Conservation (phyloP, 305 asterid species). For the Striga hermonthica region DNA sequence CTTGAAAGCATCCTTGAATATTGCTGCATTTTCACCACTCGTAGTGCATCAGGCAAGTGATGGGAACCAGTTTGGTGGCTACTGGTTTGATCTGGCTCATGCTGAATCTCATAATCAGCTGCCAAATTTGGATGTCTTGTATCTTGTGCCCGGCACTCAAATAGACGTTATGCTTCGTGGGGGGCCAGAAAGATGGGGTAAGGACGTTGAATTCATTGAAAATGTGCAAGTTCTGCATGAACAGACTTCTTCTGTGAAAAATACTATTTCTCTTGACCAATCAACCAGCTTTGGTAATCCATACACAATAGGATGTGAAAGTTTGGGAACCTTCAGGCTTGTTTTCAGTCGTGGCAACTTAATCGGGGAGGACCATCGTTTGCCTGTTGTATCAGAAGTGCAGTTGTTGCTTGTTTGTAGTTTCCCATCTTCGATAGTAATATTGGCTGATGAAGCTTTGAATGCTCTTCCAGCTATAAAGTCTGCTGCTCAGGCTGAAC, state of each 20-base stretch:
- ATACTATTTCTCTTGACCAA: constrained; percentile 37
- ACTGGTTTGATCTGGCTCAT: constrained; percentile 57
- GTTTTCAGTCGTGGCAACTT: constrained; percentile 78
- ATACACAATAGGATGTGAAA: constrained; percentile 67
- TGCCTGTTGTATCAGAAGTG: constrained; percentile 75
- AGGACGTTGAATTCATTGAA: constrained; percentile 65
- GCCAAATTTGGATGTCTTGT: constrained; percentile 48
- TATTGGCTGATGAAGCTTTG: constrained; percentile 69
- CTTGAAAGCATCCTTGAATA: constrained; percentile 54
- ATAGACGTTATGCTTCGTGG: constrained; percentile 72
- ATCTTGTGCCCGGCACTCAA: constrained; percentile 74
- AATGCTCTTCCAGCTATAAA: constrained; percentile 50
- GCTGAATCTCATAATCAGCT: constrained; percentile 48
- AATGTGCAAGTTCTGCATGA: constrained; percentile 49
- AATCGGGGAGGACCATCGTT: constrained; percentile 63
- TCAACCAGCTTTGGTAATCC: constrained; percentile 47
- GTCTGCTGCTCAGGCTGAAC: constrained; percentile 70
- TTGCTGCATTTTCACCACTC: constrained; percentile 76
- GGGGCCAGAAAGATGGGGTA: constrained; percentile 84
- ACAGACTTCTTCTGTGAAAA: constrained; percentile 36
- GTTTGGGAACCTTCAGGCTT: constrained; percentile 62
- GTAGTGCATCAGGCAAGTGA: constrained; percentile 71
- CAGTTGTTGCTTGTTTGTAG: constrained; percentile 55
- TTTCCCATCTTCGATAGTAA: constrained; percentile 64
- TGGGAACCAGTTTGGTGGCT: constrained; percentile 94